phyloP scores from a whole-genome alignment of 2,329 filamentous ascomycete genomes.

The Alternaria gansuensis region DNA sequence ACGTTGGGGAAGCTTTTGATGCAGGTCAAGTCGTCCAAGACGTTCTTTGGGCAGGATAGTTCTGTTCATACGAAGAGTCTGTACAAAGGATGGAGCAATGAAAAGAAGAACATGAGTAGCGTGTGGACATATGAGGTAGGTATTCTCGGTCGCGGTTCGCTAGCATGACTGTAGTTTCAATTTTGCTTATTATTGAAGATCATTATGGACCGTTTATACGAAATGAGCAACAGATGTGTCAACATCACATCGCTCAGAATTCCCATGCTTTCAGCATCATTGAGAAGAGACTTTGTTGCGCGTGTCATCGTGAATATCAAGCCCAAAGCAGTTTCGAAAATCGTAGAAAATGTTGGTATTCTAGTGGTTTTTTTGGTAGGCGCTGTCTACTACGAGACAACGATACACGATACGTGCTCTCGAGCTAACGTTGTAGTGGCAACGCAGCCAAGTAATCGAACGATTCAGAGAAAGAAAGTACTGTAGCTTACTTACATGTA shows the following conservation, averaged over 20 bases:
- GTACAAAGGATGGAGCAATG: not conserved
- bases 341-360: not conserved
- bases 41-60: not conserved
- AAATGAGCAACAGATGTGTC: too few species aligned
- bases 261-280: not conserved
- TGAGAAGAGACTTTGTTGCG: not conserved
- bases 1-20: not conserved
- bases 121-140: not conserved
- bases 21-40: not conserved
- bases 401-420: conserved; percentile 6
- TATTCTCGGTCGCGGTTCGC: not conserved
- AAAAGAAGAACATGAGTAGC: not conserved
- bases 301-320: not conserved
- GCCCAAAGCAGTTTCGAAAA: not conserved
- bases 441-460: conserved; percentile 1
- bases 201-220: too few species aligned
- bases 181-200: too few species aligned
- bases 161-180: too few species aligned
- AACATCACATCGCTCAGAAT: too few species aligned
- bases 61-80: not conserved
- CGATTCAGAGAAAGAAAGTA: conserved; percentile 6
- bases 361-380: not conserved
- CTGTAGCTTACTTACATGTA: conserved; percentile 18
- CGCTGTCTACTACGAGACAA: conserved; percentile 5
- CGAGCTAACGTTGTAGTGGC: not conserved